phyloP scores from a whole-genome alignment of 2,329 filamentous ascomycete genomes.

The Coniochaeta sp. region DNA sequence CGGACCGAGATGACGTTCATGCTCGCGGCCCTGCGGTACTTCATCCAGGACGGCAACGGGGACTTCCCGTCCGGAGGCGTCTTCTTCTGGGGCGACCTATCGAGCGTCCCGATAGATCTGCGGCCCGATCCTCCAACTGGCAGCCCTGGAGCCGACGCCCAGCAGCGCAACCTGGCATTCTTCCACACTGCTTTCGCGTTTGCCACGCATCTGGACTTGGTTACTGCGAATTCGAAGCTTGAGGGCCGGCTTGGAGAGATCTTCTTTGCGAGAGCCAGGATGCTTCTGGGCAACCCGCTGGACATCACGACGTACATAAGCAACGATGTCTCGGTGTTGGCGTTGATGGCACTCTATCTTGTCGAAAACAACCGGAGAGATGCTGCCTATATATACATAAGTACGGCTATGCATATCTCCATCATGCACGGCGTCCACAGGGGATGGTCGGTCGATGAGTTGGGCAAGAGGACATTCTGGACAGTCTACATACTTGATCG shows the following conservation, averaged over 20 bases:
- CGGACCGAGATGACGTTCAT: constrained; percentile 27
- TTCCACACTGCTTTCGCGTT: constrained; percentile 38
- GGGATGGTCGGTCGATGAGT: constrained; percentile 32
- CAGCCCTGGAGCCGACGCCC: constrained; percentile 1
- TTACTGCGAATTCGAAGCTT: constrained; percentile 18
- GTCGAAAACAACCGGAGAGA: constrained; percentile 41
- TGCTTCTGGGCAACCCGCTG: constrained; percentile 37
- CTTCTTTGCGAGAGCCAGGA: constrained; percentile 34
- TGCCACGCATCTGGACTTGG: constrained; percentile 22
- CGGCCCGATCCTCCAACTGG: background rate
- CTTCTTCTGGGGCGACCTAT: constrained; percentile 30
- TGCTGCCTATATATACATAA: constrained; percentile 38
- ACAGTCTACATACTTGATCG: constrained; percentile 43
- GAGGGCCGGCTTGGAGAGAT: constrained; percentile 29
- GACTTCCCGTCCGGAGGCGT: constrained; percentile 36
- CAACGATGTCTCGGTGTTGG: constrained; percentile 35
- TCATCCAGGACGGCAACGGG: constrained; percentile 36
- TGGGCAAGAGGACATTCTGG: constrained; percentile 40
- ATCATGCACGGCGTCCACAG: constrained; percentile 40
- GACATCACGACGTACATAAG: constrained; percentile 32
- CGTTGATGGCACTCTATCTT: constrained; percentile 40
- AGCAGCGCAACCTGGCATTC: constrained; percentile 32
- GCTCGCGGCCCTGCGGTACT: constrained; percentile 31
- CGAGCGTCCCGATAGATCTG: background rate
- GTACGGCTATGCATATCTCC: constrained; percentile 38